Conservation (phyloP, 139 green algal genomes). For the Desmodesmus armatus region DNA sequence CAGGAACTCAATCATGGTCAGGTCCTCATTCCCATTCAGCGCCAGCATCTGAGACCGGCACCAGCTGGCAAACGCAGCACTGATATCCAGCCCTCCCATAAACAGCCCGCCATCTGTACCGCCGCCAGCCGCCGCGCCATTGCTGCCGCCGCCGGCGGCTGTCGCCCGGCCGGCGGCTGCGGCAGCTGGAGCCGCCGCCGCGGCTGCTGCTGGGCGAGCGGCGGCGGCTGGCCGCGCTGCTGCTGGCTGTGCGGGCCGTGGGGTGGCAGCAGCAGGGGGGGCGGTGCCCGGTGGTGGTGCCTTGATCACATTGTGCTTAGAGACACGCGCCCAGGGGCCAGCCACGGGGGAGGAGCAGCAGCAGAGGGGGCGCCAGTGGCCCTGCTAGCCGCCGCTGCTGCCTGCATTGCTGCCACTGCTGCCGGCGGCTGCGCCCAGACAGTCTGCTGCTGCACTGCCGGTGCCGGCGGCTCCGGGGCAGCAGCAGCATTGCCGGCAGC, state of each 20-base stretch:
- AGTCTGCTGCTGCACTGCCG: too few species aligned
- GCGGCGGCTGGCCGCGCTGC: conserved; percentile 17
- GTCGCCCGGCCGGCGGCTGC: conserved; percentile 4
- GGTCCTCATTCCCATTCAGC: conserved; percentile 67
- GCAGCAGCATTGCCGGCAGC: conserved; percentile 11
- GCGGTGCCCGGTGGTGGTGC: neutral
- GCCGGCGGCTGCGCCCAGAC: conserved; percentile 9
- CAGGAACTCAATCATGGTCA: conserved; percentile 83
- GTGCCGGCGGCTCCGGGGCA: conserved; percentile 1
- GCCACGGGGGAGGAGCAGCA: conserved; percentile 19
- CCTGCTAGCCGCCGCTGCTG: conserved; percentile 33
- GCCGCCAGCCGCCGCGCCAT: neutral
- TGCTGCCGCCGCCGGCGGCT: neutral
- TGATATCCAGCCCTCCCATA: conserved; percentile 48
- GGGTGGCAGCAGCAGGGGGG: too few species aligned
- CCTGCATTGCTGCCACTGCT: conserved; percentile 39
- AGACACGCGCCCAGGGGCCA: neutral
- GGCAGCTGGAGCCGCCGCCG: neutral
- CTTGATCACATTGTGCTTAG: neutral
- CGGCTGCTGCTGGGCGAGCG: conserved; percentile 13
- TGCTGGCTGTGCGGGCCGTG: conserved; percentile 25
- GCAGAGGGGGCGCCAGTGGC: neutral
- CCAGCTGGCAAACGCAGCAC: conserved; percentile 50
- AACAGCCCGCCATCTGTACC: conserved; percentile 41
- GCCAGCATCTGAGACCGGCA: conserved; percentile 69